Base-by-base conservation (phyloP, 805 yeast species). In the Naumovozyma dairenensis region DNA sequence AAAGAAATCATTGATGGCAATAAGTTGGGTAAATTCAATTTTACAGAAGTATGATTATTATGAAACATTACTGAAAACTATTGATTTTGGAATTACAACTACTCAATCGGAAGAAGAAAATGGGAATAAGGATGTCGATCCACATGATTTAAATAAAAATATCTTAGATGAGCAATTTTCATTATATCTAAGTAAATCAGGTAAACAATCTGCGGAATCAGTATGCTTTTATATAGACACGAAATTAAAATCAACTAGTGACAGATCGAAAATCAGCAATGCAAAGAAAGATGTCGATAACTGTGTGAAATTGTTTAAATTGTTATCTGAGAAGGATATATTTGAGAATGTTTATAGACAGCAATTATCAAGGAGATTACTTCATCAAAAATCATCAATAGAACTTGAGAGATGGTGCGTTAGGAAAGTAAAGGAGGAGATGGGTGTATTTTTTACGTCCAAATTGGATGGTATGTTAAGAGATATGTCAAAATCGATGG, bases 391-490 rank as follows among this genome's bases (percentile, higher is more conserved):
- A 61, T 63, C 72, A 2, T 57, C 53, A 4, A 60, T 66, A 30
- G 89, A 83, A 38, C 58, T 80, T 4, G 96, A 86, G 53, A 76
- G 77, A 49, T 60, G 65, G 18, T 65, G 85, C 53, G 74, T 86
- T 15, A 65, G 76, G 2, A 74, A 73, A 45, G 60, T 86, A 25
- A 74, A 78, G 43, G 77, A 74, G 43, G 94, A 83, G 50, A 69
- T 81, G 48, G 95, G 96, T 0, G 68, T 81, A 2, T 70, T 85
- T 0, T 80, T 83, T 34, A 76, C 94, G 1, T 72, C 82, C 3
- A 80, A 80, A 45, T 65, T 87, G 21, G 86, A 84, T 49, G 85
- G 83, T 28, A 87, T 87, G 96, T 74, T 84, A 43, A 71, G 78
- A 48, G 96, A 87, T 50, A 75, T 85, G 29, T 71, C 71, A 38